Percentiles rank a stretch among this genome's conserved stretches.
phyloP scores from a whole-genome alignment of 495 filamentous ascomycete genomes.

The Penicillium soppii region DNA sequence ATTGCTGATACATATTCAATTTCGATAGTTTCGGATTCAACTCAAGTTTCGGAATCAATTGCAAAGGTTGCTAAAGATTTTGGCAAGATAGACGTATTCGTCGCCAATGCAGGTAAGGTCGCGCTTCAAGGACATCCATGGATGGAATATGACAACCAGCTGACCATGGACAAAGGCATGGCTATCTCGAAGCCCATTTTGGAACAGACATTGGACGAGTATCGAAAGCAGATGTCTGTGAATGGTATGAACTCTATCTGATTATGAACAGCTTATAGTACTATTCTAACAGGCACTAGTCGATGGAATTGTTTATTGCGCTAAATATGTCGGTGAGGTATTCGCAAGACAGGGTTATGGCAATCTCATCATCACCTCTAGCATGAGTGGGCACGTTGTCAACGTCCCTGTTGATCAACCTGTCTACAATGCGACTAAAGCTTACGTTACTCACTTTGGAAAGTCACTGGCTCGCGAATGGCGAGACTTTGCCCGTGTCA shows the following conservation, averaged over 20 bases:
- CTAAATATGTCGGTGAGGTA: constrained; percentile 55
- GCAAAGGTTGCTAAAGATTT: constrained; percentile 40
- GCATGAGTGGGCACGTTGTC: constrained; percentile 77
- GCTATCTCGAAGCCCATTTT: constrained; percentile 49
- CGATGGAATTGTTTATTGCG: constrained; percentile 34
- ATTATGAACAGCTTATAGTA: neutral
- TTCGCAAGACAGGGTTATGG: constrained; percentile 53
- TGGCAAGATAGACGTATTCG: constrained; percentile 48
- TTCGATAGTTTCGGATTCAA: constrained; percentile 35
- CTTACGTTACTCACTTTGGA: constrained; percentile 63
- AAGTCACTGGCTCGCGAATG: constrained; percentile 70
- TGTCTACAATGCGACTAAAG: constrained; percentile 69
- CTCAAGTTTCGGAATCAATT: constrained; percentile 30
- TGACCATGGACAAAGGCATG: constrained; percentile 36
- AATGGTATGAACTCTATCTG: constrained; percentile 28
- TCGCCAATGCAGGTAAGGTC: constrained; percentile 39
- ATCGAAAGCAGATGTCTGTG: constrained; percentile 42
- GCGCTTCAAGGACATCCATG: too few relatives aligned
- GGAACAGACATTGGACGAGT: constrained; percentile 48
- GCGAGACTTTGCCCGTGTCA: constrained; percentile 59
- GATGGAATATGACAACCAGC: neutral
- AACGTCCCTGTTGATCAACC: constrained; percentile 65
- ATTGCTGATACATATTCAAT: neutral
- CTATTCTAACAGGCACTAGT: constrained; percentile 11
- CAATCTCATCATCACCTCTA: constrained; percentile 72